phyloP scores from a whole-genome alignment of 345 rosid genomes.

The Theobroma cacao region DNA sequence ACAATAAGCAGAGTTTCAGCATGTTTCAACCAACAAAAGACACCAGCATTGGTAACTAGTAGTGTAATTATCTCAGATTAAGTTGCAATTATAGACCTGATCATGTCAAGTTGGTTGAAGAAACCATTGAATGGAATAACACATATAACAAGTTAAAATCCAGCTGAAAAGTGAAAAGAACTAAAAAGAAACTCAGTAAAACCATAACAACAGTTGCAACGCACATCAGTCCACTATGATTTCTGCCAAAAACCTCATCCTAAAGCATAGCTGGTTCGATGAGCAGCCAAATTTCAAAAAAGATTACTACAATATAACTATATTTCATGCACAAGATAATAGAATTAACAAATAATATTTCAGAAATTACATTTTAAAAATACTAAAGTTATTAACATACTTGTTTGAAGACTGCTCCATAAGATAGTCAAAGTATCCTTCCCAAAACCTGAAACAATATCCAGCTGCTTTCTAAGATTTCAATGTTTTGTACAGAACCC shows the following conservation, averaged over 20 bases:
- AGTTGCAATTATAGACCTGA: background rate
- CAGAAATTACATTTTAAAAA: conserved; percentile 12
- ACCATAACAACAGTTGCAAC: background rate
- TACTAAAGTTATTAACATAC: conserved; percentile 46
- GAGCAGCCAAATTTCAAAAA: conserved; percentile 6
- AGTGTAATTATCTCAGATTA: background rate
- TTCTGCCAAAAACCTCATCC: background rate
- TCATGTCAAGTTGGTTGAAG: background rate
- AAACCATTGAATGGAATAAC: background rate
- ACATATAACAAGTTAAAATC: background rate
- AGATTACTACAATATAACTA: background rate
- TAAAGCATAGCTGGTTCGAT: background rate
- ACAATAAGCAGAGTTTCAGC: background rate
- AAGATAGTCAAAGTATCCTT: conserved; percentile 89
- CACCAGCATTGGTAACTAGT: background rate
- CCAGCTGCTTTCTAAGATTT: background rate
- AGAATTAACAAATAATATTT: conserved; percentile 9
- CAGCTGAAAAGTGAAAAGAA: background rate
- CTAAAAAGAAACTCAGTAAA: background rate
- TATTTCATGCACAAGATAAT: background rate
- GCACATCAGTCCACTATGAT: background rate
- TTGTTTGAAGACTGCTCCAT: conserved; percentile 82
- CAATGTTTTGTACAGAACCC: background rate
- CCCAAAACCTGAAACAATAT: conserved; percentile 86
- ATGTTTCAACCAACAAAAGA: background rate